Evolutionary conservation across 768 basidiomycete species (phyloP).

Genomic region (Tubosaeta sp.): DNA sequence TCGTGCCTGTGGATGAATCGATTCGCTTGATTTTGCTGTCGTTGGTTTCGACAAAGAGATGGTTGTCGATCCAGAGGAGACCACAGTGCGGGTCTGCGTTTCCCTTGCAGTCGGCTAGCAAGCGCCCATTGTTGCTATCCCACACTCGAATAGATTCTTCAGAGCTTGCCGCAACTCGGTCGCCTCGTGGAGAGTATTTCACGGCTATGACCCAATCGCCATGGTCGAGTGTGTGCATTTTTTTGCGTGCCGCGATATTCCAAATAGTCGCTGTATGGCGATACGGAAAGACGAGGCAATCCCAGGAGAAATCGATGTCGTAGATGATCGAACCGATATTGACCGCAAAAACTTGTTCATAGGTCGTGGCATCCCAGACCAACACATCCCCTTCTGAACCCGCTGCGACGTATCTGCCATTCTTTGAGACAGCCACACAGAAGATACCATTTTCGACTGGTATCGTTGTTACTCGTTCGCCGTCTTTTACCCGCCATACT

Average conservation of each 20-base stretch:
- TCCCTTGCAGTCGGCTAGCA: no score
- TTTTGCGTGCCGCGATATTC: background rate
- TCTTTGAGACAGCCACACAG: background rate
- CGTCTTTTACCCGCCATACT: background rate
- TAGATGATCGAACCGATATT: background rate
- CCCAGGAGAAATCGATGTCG: conserved; percentile 3
- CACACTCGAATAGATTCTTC: background rate
- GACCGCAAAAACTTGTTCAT: background rate
- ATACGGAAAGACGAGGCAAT: background rate
- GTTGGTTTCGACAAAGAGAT: no score
- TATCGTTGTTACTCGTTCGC: background rate
- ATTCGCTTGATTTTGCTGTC: no score
- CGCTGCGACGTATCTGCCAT: background rate
- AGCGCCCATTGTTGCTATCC: no score
- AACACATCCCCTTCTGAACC: background rate
- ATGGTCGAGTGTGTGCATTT: background rate
- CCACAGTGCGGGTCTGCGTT: no score
- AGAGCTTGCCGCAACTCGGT: background rate
- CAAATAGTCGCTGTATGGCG: background rate
- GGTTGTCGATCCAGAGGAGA: no score
- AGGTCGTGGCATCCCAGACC: background rate
- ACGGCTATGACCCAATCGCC: background rate
- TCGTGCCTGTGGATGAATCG: no score
- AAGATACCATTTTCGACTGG: background rate
- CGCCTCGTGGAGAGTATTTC: background rate